Percentiles rank a stretch among this genome's conserved stretches.
phyloP scores from a whole-genome alignment of 371 early-diverging fungal genomes.

The Dinochytrium kinnereticum region DNA sequence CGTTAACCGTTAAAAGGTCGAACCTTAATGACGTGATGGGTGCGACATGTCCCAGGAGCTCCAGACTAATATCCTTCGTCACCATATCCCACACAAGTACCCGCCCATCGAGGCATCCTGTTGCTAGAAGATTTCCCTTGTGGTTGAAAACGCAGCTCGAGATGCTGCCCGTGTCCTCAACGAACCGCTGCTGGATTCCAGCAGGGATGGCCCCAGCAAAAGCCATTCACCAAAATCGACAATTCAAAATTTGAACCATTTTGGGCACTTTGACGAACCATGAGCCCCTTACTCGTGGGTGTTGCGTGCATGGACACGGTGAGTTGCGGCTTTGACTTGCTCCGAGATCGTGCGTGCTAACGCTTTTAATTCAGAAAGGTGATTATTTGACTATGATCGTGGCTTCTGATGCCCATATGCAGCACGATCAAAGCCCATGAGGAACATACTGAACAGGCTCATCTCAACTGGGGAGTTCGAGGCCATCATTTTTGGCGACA shows the following conservation, averaged over 20 bases:
- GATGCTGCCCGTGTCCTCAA: neutral
- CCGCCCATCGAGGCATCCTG: constrained; percentile 81
- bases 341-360: neutral
- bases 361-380: constrained; percentile 2
- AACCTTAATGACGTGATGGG: constrained; percentile 80
- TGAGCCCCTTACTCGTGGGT: constrained; percentile 20
- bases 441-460: constrained; percentile 87
- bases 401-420: neutral
- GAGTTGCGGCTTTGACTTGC: neutral
- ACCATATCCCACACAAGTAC: constrained; percentile 89
- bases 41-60: constrained; percentile 73
- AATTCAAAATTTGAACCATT: too few species aligned
- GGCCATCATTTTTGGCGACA: constrained; percentile 93
- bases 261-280: neutral
- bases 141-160: constrained; percentile 33
- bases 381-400: neutral
- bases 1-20: neutral
- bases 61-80: constrained; percentile 74
- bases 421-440: constrained; percentile 96
- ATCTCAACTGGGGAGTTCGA: constrained; percentile 78
- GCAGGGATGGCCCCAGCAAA: neutral
- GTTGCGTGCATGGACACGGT: constrained; percentile 40
- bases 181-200: neutral
- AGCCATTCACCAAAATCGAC: too few species aligned
- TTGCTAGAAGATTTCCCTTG: constrained; percentile 61